Evolutionary conservation across 768 basidiomycete species (phyloP).

Genomic region (Trametopsis cervina): DNA sequence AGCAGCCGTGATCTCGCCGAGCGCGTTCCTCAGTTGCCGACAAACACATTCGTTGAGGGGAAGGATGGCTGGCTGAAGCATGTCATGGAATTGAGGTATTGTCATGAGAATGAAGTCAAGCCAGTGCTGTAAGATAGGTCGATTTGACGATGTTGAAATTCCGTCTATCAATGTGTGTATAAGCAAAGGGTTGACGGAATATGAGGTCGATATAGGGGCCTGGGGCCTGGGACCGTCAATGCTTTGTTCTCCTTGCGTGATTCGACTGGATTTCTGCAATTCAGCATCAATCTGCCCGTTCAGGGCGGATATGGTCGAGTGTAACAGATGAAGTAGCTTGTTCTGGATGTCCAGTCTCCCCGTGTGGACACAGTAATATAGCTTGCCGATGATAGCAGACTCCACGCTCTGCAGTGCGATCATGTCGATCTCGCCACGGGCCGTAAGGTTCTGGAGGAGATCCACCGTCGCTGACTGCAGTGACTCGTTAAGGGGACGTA

Average conservation of each 20-base stretch:
- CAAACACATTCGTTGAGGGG: conserved; percentile 79
- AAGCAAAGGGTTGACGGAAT: conserved; percentile 63
- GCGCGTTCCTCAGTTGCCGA: conserved; percentile 50
- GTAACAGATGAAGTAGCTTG: conserved; percentile 86
- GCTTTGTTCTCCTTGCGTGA: not conserved
- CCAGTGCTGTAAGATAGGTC: conserved; percentile 89
- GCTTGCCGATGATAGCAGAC: conserved; percentile 62
- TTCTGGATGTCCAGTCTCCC: conserved; percentile 80
- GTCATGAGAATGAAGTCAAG: conserved; percentile 93
- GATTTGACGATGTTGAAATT: conserved; percentile 59
- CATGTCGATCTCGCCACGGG: conserved; percentile 72
- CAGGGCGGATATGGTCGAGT: conserved; percentile 72
- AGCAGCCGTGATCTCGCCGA: conserved; percentile 48
- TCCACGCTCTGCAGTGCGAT: conserved; percentile 59
- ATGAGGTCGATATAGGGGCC: conserved; percentile 26
- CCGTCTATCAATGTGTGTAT: conserved; percentile 79
- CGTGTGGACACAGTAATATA: conserved; percentile 67
- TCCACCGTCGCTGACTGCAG: conserved; percentile 77
- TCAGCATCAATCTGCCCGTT: conserved; percentile 29
- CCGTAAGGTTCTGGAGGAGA: conserved; percentile 73
- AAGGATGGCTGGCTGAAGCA: conserved; percentile 55
- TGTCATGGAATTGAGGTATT: conserved; percentile 75
- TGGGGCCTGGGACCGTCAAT: not conserved
- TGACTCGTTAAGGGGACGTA: conserved; percentile 53
- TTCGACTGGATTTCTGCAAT: not conserved